These are phyloP conservation scores for Stromatinia cepivora DNA, from an alignment of 2,329 filamentous ascomycete species.

Conservation along the genomic window DNA sequence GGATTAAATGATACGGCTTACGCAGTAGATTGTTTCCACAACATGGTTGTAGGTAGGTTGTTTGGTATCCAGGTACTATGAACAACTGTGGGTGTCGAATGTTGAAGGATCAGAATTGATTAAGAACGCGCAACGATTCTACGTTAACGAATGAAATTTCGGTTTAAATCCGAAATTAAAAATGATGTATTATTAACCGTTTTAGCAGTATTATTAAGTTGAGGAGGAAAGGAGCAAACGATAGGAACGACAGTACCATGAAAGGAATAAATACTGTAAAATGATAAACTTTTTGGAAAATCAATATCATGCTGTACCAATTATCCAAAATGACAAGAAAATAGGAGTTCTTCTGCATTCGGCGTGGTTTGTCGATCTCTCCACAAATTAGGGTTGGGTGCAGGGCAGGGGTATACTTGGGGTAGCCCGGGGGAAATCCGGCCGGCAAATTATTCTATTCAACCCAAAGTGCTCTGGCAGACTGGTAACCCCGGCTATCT, in stretches of 20 bases:
- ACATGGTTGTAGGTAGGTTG: constrained; percentile 11
- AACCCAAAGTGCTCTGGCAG: too few species aligned
- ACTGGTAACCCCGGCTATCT: too few species aligned
- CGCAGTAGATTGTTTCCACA: constrained; percentile 17
- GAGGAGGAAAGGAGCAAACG: neutral
- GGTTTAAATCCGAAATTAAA: neutral
- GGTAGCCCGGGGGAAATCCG: too few species aligned
- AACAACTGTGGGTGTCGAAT: neutral
- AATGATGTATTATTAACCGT: neutral
- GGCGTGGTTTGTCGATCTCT: neutral
- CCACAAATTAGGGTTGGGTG: neutral
- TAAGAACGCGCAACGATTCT: neutral
- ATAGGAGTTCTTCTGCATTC: neutral
- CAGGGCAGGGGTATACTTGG: too few species aligned
- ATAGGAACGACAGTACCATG: neutral
- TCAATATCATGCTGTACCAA: neutral
- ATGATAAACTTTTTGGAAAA: too few species aligned
- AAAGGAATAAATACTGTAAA: neutral
- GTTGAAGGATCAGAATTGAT: constrained; percentile 7
- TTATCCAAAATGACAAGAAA: neutral
- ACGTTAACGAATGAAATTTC: neutral
- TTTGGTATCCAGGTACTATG: neutral
- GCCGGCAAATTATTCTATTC: too few species aligned
- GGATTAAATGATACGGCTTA: neutral
- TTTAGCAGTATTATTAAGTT: neutral